Evolutionary conservation across 2,329 filamentous ascomycete species (phyloP).

Genomic region (Penicillium paneum): DNA sequence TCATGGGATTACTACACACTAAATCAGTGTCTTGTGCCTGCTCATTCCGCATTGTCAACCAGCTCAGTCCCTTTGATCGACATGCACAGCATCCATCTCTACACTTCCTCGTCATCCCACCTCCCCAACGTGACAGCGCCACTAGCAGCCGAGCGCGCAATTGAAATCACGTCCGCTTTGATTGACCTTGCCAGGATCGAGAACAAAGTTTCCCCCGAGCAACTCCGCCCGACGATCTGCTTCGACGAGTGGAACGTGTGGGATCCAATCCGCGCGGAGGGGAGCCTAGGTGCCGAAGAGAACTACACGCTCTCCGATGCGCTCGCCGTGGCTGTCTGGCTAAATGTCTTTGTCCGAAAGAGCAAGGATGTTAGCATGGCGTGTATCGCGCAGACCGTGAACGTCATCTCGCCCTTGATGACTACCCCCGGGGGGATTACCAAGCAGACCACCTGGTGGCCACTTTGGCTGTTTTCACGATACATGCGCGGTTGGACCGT

Average conservation of each 20-base stretch:
- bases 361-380: slow-evolving; percentile 70
- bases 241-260: slow-evolving; percentile 87
- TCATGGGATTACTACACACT: slow-evolving; percentile 73
- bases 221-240: slow-evolving; percentile 68
- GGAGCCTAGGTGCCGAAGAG: slow-evolving; percentile 70
- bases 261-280: slow-evolving; percentile 69
- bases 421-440: slow-evolving; percentile 62
- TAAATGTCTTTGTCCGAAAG: slow-evolving; percentile 74
- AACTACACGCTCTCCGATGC: slow-evolving; percentile 71
- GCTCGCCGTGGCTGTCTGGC: slow-evolving; percentile 69
- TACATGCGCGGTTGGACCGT: slow-evolving; percentile 73
- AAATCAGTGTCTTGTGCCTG: slow-evolving; percentile 61
- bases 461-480: slow-evolving; percentile 64
- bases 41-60: slow-evolving; percentile 42
- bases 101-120: slow-evolving; percentile 61
- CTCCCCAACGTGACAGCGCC: slow-evolving; percentile 61
- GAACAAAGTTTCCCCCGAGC: slow-evolving; percentile 53
- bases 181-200: slow-evolving; percentile 73
- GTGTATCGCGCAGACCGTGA: slow-evolving; percentile 73
- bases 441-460: slow-evolving; percentile 74
- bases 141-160: slow-evolving; percentile 67
- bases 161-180: slow-evolving; percentile 64
- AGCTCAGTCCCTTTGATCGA: slow-evolving; percentile 56
- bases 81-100: slow-evolving; percentile 79
- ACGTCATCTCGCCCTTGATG: slow-evolving; percentile 75